phyloP scores from a whole-genome alignment of 768 basidiomycete species.

The Xerocomus spinulosus region DNA sequence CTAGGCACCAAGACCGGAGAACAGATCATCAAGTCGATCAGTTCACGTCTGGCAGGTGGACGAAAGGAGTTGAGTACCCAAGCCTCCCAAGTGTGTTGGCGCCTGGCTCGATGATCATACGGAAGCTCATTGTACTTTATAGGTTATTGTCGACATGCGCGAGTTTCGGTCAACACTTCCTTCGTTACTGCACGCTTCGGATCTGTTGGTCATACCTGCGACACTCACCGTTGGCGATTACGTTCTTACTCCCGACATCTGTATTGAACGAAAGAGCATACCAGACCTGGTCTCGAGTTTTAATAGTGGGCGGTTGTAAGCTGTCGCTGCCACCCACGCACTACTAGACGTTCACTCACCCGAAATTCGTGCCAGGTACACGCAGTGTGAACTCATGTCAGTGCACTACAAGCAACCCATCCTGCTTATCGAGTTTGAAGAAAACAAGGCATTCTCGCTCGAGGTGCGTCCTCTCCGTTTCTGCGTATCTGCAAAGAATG shows the following conservation, averaged over 20 bases:
- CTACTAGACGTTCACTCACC: neutral
- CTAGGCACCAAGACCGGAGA: slow-evolving; percentile 40
- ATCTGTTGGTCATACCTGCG: slow-evolving; percentile 77
- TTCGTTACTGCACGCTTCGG: slow-evolving; percentile 80
- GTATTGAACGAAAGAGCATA: slow-evolving; percentile 93
- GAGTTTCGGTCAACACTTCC: slow-evolving; percentile 94
- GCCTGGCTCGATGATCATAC: neutral
- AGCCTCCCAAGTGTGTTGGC: slow-evolving; percentile 51
- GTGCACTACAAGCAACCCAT: slow-evolving; percentile 93
- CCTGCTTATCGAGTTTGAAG: slow-evolving; percentile 94
- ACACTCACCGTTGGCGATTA: slow-evolving; percentile 96
- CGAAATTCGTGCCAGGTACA: slow-evolving; percentile 55
- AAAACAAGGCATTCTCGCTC: slow-evolving; percentile 91
- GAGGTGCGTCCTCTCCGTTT: slow-evolving; percentile 49
- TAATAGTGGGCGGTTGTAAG: slow-evolving; percentile 89
- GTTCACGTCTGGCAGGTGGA: slow-evolving; percentile 82
- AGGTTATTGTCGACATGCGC: slow-evolving; percentile 96
- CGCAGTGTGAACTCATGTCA: slow-evolving; percentile 96
- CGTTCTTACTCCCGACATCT: slow-evolving; percentile 90
- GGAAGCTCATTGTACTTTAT: neutral
- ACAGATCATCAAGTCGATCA: slow-evolving; percentile 74
- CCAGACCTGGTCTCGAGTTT: slow-evolving; percentile 92
- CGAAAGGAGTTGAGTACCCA: slow-evolving; percentile 60
- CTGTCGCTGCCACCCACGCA: slow-evolving; percentile 9
- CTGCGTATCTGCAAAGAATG: neutral